Percentiles rank a stretch among this genome's conserved stretches.
Conservation (phyloP, 768 basidiomycete genomes). For the Rhizopogon vinicolor region DNA sequence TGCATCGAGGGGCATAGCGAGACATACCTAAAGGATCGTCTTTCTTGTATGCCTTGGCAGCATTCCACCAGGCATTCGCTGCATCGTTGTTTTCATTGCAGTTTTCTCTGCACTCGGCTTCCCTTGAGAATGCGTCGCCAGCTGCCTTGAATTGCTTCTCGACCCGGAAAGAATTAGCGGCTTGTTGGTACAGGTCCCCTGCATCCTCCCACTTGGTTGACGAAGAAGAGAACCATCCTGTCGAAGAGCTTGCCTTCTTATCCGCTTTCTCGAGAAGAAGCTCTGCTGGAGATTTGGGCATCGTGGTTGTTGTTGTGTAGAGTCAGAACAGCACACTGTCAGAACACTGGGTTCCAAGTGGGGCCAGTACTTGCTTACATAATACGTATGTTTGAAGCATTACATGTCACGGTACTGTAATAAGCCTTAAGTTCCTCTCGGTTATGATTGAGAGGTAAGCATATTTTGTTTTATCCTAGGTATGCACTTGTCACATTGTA, state of each 20-base stretch:
- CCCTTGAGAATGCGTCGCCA: constrained; percentile 87
- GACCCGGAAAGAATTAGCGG: constrained; percentile 89
- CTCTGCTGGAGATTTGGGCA: constrained; percentile 75
- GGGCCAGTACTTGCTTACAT: background rate
- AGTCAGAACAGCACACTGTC: constrained; percentile 3
- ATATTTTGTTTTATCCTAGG: too few species aligned
- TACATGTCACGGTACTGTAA: too few species aligned
- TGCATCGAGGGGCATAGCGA: background rate
- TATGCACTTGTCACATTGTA: too few species aligned
- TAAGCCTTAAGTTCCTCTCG: too few species aligned
- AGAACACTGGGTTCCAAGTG: too few species aligned
- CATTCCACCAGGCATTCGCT: constrained; percentile 99
- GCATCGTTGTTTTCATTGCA: constrained; percentile 89
- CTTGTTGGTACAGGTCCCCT: constrained; percentile 91
- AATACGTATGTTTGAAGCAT: background rate
- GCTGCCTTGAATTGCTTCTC: constrained; percentile 91
- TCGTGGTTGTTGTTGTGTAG: constrained; percentile 42
- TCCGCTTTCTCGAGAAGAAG: constrained; percentile 80
- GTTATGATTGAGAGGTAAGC: too few species aligned
- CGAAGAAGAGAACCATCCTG: constrained; percentile 85
- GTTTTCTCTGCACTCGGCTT: constrained; percentile 91
- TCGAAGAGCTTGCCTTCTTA: constrained; percentile 83
- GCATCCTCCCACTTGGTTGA: constrained; percentile 91
- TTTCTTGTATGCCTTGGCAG: constrained; percentile 93
- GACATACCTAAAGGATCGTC: constrained; percentile 75